Evolutionary conservation across 352 stramenopile species (phyloP).

Genomic region (Phytophthora ohioensis): DNA sequence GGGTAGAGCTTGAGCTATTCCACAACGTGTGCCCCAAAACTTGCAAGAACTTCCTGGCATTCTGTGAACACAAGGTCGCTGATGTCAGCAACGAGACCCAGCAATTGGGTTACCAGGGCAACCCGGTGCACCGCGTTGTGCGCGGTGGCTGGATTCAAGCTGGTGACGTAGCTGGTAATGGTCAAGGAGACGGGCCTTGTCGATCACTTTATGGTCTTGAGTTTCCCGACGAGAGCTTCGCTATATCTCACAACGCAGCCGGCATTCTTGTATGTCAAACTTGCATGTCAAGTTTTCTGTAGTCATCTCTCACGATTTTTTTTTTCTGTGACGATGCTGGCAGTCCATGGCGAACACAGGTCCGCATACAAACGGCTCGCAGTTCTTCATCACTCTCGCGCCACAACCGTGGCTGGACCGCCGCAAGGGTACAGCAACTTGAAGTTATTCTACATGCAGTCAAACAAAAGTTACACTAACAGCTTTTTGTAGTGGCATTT

Average conservation of each 20-base stretch:
- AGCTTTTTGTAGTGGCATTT: slow-evolving; percentile 63
- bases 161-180: slow-evolving; percentile 61
- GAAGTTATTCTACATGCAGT: neutral
- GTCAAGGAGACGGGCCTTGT: slow-evolving; percentile 56
- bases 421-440: slow-evolving; percentile 56
- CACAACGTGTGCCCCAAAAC: slow-evolving; percentile 67
- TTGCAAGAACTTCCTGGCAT: slow-evolving; percentile 79
- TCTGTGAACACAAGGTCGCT: slow-evolving; percentile 66
- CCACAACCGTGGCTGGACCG: slow-evolving; percentile 74
- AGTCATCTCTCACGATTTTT: slow-evolving; percentile 4
- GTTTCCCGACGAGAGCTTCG: slow-evolving; percentile 83
- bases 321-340: neutral
- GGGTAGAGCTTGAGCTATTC: slow-evolving; percentile 80
- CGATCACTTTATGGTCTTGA: slow-evolving; percentile 66
- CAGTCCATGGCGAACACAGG: slow-evolving; percentile 97
- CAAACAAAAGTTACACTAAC: neutral
- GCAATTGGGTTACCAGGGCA: slow-evolving; percentile 63
- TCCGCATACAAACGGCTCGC: slow-evolving; percentile 96
- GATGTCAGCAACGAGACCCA: slow-evolving; percentile 48
- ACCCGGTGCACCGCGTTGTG: slow-evolving; percentile 72
- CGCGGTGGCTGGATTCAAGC: slow-evolving; percentile 77
- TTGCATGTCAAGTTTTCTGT: neutral
- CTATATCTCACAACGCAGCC: slow-evolving; percentile 64
- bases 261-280: slow-evolving; percentile 67
- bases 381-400: slow-evolving; percentile 99